Conservation (phyloP, 352 stramenopile species). For the Phytophthora pini region DNA sequence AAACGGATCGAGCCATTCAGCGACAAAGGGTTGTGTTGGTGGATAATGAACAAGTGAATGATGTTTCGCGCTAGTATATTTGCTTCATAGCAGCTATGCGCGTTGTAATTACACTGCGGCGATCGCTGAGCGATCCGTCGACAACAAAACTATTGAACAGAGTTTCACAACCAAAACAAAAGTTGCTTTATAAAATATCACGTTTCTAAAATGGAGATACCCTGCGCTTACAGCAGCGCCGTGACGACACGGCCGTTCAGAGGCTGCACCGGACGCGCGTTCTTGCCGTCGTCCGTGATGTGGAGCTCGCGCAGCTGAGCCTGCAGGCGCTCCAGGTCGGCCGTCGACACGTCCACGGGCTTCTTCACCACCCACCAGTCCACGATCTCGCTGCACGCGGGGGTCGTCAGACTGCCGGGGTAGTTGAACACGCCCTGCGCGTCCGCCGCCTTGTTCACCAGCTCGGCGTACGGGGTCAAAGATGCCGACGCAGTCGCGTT, state of each 20-base stretch:
- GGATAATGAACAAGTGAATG: too few species aligned
- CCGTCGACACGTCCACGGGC: constrained; percentile 42
- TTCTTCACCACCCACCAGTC: constrained; percentile 47
- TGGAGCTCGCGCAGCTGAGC: constrained; percentile 28
- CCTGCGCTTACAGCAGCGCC: constrained; percentile 4
- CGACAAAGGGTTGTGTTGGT: too few species aligned
- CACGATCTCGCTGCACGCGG: constrained; percentile 36
- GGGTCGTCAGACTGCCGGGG: constrained; percentile 59
- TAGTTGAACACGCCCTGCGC: constrained; percentile 51
- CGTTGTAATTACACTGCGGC: too few species aligned
- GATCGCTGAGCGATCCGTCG: too few species aligned
- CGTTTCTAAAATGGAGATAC: background rate
- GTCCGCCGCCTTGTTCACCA: constrained; percentile 20
- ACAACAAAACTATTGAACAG: too few species aligned
- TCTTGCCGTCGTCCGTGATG: constrained; percentile 37
- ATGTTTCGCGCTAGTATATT: too few species aligned
- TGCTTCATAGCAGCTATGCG: too few species aligned
- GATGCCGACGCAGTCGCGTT: constrained; percentile 8
- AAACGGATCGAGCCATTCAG: too few species aligned
- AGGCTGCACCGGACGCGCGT: constrained; percentile 39
- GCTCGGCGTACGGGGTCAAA: constrained; percentile 26
- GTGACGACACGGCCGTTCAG: constrained; percentile 29
- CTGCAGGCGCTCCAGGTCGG: constrained; percentile 37
- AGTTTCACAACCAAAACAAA: too few species aligned
- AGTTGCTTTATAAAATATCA: too few species aligned